Percentiles rank a stretch among this genome's conserved stretches.
phyloP scores from a whole-genome alignment of 176 grass and related monocot genomes.

The Alloteropsis semialata region DNA sequence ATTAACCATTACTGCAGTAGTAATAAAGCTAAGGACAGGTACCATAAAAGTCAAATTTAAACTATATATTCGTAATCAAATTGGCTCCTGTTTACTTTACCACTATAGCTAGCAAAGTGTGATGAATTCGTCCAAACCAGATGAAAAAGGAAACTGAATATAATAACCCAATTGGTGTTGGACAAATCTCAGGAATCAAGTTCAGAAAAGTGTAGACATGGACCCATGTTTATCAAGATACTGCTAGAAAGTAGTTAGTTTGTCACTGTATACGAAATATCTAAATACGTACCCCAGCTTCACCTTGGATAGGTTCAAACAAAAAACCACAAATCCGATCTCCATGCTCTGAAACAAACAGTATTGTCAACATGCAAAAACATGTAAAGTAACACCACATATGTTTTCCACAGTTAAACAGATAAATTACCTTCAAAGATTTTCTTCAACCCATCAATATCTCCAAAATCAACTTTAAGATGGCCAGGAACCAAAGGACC shows the following conservation, averaged over 20 bases:
- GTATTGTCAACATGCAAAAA: constrained; percentile 17
- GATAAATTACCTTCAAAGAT: constrained; percentile 62
- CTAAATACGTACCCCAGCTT: constrained; percentile 77
- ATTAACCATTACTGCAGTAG: constrained; percentile 1
- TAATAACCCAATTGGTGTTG: neutral
- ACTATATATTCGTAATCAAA: constrained; percentile 4
- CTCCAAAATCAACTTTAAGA: constrained; percentile 98
- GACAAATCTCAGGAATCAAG: neutral
- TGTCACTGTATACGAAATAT: neutral
- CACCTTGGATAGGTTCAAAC: constrained; percentile 99
- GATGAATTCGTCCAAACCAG: neutral
- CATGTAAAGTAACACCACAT: neutral
- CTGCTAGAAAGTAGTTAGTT: neutral
- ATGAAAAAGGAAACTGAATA: neutral
- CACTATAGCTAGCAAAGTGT: neutral
- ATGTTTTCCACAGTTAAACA: neutral
- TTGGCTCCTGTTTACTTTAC: neutral
- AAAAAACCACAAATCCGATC: constrained; percentile 81
- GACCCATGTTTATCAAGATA: neutral
- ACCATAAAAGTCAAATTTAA: constrained; percentile 12
- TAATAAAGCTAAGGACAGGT: constrained; percentile 1
- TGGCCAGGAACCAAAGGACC: constrained; percentile 90
- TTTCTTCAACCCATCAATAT: constrained; percentile 72
- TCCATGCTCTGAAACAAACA: constrained; percentile 66
- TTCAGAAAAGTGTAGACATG: neutral